Evolutionary conservation across 305 asterid species (phyloP), one percentile per base, ranked within the genome.

Genomic region (Withania somnifera): DNA sequence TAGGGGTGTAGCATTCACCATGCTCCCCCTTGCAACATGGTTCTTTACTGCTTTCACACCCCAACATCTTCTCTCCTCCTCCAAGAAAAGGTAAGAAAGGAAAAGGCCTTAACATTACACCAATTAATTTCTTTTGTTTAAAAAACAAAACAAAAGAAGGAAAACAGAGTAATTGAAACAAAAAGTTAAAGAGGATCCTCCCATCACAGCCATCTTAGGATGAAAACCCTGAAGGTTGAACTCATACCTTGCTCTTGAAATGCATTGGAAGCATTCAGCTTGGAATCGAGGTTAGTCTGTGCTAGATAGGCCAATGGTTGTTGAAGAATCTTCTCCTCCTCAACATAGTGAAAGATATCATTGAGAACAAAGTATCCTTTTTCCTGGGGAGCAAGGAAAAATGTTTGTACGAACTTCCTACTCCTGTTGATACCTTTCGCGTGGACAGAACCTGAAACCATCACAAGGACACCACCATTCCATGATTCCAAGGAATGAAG

Each of bases 311-410:
- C 84, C 69, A 88, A 79, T 71, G 97, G 94, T 86, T 89, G 97
- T 85, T 89, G 99, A 84, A 89, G 87, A 86, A 86, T 87, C 77
- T 85, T 87, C 79, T 92, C 98, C 52, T 95, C 98, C 11, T 92
- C 97, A 81, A 91, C 91, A 87, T 88, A 97, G 87, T 91, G 96
- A 85, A 97, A 97, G 75, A 97, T 91, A 86, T 97, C 98, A 85
- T 91, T 97, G 87, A 95, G 92, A 83, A 97, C 91, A 61, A 93
- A 97, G 88, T 86, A 92, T 51, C 99, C 99, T 75, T 92, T 92
- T 84, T 93, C 97, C 87, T 97, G 99, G 80, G 99, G 99, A 53
- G 98, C 99, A 83, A 97, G 98, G 78, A 95, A 97, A 87, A 97
- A 95, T 36, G 97, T 95, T 82, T 97, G 98, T 81, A 92, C 92